Conservation (phyloP, 768 basidiomycete species). For the Boletales sp. region DNA sequence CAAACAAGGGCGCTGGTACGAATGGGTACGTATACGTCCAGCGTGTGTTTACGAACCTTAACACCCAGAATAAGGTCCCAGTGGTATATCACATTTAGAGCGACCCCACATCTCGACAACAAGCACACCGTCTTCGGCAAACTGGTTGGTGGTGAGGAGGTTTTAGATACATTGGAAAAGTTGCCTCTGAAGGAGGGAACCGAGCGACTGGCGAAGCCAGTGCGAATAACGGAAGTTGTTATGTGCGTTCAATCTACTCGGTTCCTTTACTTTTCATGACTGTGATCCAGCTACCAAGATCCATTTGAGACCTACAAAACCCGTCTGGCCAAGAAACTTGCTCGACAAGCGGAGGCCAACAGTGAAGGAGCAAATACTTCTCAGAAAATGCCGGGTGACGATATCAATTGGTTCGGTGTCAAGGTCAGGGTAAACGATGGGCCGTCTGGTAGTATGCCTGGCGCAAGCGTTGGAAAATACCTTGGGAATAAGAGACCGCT, state of each 20-base stretch:
- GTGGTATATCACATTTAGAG: constrained; percentile 88
- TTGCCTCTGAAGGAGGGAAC: constrained; percentile 79
- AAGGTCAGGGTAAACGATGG: constrained; percentile 59
- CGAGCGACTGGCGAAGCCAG: constrained; percentile 81
- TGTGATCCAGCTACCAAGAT: constrained; percentile 70
- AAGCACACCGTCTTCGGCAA: constrained; percentile 98
- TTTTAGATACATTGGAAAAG: constrained; percentile 80
- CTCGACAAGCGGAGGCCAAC: constrained; percentile 34
- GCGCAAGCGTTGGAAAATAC: constrained; percentile 74
- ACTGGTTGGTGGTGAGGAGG: constrained; percentile 92
- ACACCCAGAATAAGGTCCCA: constrained; percentile 60
- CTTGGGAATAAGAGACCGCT: constrained; percentile 52
- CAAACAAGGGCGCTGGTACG: constrained; percentile 88
- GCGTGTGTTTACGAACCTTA: not conserved
- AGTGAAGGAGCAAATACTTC: constrained; percentile 27
- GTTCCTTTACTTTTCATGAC: constrained; percentile 1
- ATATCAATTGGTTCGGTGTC: constrained; percentile 85
- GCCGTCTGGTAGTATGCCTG: constrained; percentile 26
- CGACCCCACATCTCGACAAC: constrained; percentile 81
- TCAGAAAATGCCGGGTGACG: constrained; percentile 61
- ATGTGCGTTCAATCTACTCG: constrained; percentile 55
- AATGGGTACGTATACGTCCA: constrained; percentile 57
- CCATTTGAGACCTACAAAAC: constrained; percentile 93
- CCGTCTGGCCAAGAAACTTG: constrained; percentile 75
- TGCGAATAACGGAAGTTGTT: constrained; percentile 80